phyloP scores from a whole-genome alignment of 495 filamentous ascomycete species.

The Podospora tetraspora region DNA sequence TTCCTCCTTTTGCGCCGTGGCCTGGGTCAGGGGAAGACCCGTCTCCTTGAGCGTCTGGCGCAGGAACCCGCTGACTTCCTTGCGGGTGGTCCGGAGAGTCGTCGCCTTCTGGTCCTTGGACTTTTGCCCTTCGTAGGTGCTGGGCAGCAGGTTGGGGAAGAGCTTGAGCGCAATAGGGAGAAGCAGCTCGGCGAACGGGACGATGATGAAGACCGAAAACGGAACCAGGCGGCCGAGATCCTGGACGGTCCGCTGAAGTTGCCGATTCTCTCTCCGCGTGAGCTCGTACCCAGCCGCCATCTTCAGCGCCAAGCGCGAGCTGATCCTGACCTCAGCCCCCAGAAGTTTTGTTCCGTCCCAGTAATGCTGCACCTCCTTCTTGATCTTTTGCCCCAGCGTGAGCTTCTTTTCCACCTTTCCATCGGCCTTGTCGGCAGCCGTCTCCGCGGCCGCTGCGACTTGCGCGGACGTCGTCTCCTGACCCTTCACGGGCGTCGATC shows the following conservation, averaged over 20 bases:
- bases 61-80: slow-evolving; percentile 90
- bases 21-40: slow-evolving; percentile 77
- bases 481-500: slow-evolving; percentile 26
- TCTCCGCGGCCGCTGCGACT: slow-evolving; percentile 32
- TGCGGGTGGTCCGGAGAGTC: slow-evolving; percentile 76
- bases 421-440: slow-evolving; percentile 23
- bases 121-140: slow-evolving; percentile 91
- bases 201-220: slow-evolving; percentile 94
- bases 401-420: slow-evolving; percentile 74
- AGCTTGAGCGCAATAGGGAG: slow-evolving; percentile 87
- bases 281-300: slow-evolving; percentile 98
- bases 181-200: slow-evolving; percentile 94
- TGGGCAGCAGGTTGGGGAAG: slow-evolving; percentile 94
- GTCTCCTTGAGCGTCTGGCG: slow-evolving; percentile 87
- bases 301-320: slow-evolving; percentile 81
- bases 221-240: slow-evolving; percentile 91
- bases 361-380: slow-evolving; percentile 87
- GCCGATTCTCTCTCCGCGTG: slow-evolving; percentile 84
- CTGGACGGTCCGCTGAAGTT: slow-evolving; percentile 87
- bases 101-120: slow-evolving; percentile 83
- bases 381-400: slow-evolving; percentile 85
- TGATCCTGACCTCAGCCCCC: slow-evolving; percentile 88
- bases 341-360: slow-evolving; percentile 99
- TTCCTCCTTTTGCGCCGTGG: slow-evolving; percentile 86
- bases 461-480: slow-evolving; percentile 26